Evolutionary conservation across 78 protist species (phyloP), one percentile per base, ranked within the genome.

Genomic region (Creolimax fragrantissima): DNA sequence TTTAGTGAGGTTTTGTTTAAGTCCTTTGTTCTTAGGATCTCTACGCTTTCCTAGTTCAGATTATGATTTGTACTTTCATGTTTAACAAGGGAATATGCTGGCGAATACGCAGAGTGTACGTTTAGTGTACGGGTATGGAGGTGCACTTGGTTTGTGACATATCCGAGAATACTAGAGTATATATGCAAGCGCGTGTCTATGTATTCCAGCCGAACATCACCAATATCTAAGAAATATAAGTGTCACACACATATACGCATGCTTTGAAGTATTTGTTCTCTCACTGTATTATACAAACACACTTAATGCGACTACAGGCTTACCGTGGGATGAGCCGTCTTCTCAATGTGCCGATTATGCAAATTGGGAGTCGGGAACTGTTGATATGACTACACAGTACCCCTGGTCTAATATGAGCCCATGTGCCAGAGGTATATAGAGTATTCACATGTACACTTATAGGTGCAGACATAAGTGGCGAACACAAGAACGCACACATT

Each of bases 271-370:
- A n/a, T n/a, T n/a, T n/a, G n/a, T n/a, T n/a, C n/a, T n/a, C n/a
- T n/a, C n/a, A n/a, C n/a, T n/a, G n/a, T n/a, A n/a, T n/a, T n/a
- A n/a, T n/a, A n/a, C n/a, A n/a, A n/a, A n/a, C n/a, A n/a, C n/a
- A n/a, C n/a, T n/a, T n/a, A n/a, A 36, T 0, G 47, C 5, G 44
- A 43, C 7, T 35, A 35, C 67, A 88, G 90, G 90, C 43, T 32
- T 88, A n/a, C 90, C 90, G 36, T 88, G 90, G 90, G 90, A 88
- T 11, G 85, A 88, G 85, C 90, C 90, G 37, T 35, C 44, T 32
- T 6, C 6, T 43, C 45, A 88, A 41, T 88, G 90, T 88, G 2
- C 67, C 7, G 90, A 88, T 7, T 88, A 43, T 11, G 42, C 44
- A 24, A 7, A 45, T 24, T 88, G 47, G 47, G 35, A 32, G 85